A percentile compares a stretch with the other conserved stretches of the same genome.
phyloP scores from a whole-genome alignment of 768 basidiomycete genomes.

The Pulveroboletus ravenelii region DNA sequence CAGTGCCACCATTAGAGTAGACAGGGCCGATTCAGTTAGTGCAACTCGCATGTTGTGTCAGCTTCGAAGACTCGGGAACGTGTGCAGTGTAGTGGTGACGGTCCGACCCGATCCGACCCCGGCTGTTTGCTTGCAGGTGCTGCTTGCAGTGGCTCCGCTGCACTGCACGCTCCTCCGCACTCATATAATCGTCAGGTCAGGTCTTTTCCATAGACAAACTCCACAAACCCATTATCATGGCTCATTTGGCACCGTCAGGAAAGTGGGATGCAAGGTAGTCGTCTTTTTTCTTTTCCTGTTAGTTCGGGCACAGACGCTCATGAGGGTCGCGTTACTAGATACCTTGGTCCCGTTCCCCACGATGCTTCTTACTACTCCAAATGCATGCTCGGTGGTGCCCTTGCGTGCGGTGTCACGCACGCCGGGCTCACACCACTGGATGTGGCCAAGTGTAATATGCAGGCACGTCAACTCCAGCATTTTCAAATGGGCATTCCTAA shows the following conservation, averaged over 20 bases:
- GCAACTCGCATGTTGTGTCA: too few relatives aligned
- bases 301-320: neutral
- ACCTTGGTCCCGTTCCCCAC: slow-evolving; percentile 69
- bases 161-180: neutral
- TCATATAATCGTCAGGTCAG: slow-evolving; percentile 5
- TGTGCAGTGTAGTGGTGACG: too few relatives aligned
- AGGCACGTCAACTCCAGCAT: slow-evolving; percentile 40
- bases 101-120: slow-evolving; percentile 10
- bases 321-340: slow-evolving; percentile 36
- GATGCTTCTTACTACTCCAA: slow-evolving; percentile 75
- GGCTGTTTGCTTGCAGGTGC: slow-evolving; percentile 2
- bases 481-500: neutral
- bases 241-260: slow-evolving; percentile 43
- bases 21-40: too few relatives aligned
- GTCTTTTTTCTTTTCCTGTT: neutral
- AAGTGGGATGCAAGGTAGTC: slow-evolving; percentile 75
- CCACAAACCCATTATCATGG: slow-evolving; percentile 39
- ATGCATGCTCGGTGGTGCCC: slow-evolving; percentile 81
- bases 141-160: neutral
- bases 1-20: too few relatives aligned
- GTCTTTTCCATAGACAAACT: slow-evolving; percentile 19
- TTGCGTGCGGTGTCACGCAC: slow-evolving; percentile 87
- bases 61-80: too few relatives aligned
- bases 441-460: slow-evolving; percentile 91
- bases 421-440: slow-evolving; percentile 84